Percentiles rank a stretch among this genome's conserved stretches.
These are phyloP conservation scores for Circinella minor DNA, from an alignment of 371 early-diverging fungal species.

Conservation along the genomic window DNA sequence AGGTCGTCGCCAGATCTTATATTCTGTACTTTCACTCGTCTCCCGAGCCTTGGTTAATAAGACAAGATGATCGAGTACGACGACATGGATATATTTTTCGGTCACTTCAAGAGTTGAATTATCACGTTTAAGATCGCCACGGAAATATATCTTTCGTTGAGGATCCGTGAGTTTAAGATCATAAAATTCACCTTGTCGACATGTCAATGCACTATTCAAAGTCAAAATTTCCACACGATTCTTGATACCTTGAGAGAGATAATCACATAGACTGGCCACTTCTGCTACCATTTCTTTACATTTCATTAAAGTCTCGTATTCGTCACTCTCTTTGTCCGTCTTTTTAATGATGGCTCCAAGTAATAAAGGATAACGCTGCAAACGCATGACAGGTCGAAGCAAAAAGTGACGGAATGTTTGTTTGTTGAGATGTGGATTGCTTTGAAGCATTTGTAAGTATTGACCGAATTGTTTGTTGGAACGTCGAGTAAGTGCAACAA, in stretches of 20 bases:
- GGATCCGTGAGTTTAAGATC: conserved; percentile 73
- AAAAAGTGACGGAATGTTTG: conserved; percentile 50
- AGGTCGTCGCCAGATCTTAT: conserved; percentile 61
- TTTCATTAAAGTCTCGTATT: conserved; percentile 68
- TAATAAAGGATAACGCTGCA: conserved; percentile 83
- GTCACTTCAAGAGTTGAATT: conserved; percentile 58
- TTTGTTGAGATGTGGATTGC: conserved; percentile 11
- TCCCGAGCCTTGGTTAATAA: conserved; percentile 70
- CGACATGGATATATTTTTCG: conserved; percentile 65
- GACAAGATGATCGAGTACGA: conserved; percentile 84
- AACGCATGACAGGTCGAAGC: conserved; percentile 70
- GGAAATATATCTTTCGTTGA: conserved; percentile 70
- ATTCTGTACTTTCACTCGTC: conserved; percentile 40
- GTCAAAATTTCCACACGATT: conserved; percentile 22
- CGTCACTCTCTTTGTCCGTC: conserved; percentile 76
- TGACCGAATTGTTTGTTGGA: conserved; percentile 53
- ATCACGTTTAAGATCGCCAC: conserved; percentile 71
- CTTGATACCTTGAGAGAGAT: conserved; percentile 12
- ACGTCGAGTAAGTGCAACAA: conserved; percentile 60
- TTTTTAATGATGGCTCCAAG: conserved; percentile 77
- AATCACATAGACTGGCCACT: conserved; percentile 30
- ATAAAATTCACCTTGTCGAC: conserved; percentile 43
- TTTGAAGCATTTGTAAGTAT: conserved; percentile 10
- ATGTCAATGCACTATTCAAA: conserved; percentile 33
- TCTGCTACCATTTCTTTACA: conserved; percentile 54